A percentile compares a stretch with the other conserved stretches of the same genome.
These are phyloP conservation scores for Acanthamoeba quina DNA, from an alignment of 208 protist genomes.

Conservation along the genomic window DNA sequence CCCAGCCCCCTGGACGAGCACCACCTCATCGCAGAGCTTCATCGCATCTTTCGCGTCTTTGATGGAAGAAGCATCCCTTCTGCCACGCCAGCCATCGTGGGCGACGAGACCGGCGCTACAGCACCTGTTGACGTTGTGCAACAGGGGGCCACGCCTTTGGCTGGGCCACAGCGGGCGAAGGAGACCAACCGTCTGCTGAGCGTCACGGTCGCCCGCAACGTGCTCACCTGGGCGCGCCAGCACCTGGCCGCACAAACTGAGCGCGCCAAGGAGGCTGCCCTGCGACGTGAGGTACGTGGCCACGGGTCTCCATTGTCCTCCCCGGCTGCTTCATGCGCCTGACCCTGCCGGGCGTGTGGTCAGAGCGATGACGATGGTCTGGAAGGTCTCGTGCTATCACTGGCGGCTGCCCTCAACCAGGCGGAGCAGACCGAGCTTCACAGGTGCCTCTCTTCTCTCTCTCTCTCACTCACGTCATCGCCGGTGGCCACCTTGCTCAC, in stretches of 20 bases:
- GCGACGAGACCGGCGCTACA: not conserved
- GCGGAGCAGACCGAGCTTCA: conserved; percentile 15
- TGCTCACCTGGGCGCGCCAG: conserved; percentile 16
- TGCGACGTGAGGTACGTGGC: not conserved
- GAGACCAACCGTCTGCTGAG: not conserved
- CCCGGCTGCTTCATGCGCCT: no score
- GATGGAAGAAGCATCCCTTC: not conserved
- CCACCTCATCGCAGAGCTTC: not conserved
- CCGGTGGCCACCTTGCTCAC: not conserved
- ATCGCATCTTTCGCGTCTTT: not conserved
- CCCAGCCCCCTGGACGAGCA: not conserved
- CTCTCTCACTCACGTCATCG: not conserved
- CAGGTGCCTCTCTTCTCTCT: not conserved
- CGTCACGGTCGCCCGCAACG: conserved; percentile 12
- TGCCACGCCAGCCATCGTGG: not conserved
- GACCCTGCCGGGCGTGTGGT: not conserved
- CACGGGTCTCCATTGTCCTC: no score
- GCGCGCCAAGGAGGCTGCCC: not conserved
- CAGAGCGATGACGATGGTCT: conserved; percentile 6
- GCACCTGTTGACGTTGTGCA: not conserved
- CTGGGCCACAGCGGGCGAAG: no score
- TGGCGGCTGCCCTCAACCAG: conserved; percentile 2
- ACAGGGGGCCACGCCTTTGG: no score
- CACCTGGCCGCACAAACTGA: not conserved
- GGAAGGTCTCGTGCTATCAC: not conserved